Base-by-base conservation (phyloP, 345 rosid species). In the Boechera retrofracta region DNA sequence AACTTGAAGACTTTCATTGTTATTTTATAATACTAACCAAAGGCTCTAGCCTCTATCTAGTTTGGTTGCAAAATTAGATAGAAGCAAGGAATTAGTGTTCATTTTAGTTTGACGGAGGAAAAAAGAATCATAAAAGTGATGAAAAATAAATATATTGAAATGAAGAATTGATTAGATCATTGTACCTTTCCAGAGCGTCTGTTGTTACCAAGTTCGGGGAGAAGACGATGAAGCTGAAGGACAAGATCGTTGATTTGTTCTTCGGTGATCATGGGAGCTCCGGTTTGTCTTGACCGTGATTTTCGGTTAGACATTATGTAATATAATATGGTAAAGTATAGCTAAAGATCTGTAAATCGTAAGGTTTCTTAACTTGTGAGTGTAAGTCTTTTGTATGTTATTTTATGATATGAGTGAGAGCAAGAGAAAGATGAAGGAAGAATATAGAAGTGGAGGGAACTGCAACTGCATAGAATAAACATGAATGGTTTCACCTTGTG, bases 171-270 rank as follows among this genome's bases (percentile, higher is more conserved):
- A 35, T 41, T 18, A 44, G 32, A 33, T n/a, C 39, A 69, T 0
- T 41, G 24, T 33, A 91, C 97, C 93, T 89, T 89, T 73, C 85
- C 91, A 10, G 96, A 85, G 54, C 88, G 84, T 38, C 86, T 80
- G 62, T 76, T 85, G 12, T 47, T 77, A 28, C 89, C 86, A 76
- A 91, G 82, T 85, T 91, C 94, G 24, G 97, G 97, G 53, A 89
- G 90, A 77, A 94, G 93, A 53, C 89, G 94, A 68, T 91, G 97
- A 72, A 94, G 83, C 83, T 86, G 90, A 65, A 93, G 71, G 65
- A 94, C 91, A 64, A 94, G 97, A 81, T 94, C 97, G 74, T 85
- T 82, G 85, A 94, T 89, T 88, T 94, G 98, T 73, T 91, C 98
- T 64, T 94, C 97, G 5, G 82, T 81, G 83, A 94, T 94, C 80